phyloP scores from a whole-genome alignment of 2,329 filamentous ascomycete species.

The Nothophaeocryptopus gaeumannii region DNA sequence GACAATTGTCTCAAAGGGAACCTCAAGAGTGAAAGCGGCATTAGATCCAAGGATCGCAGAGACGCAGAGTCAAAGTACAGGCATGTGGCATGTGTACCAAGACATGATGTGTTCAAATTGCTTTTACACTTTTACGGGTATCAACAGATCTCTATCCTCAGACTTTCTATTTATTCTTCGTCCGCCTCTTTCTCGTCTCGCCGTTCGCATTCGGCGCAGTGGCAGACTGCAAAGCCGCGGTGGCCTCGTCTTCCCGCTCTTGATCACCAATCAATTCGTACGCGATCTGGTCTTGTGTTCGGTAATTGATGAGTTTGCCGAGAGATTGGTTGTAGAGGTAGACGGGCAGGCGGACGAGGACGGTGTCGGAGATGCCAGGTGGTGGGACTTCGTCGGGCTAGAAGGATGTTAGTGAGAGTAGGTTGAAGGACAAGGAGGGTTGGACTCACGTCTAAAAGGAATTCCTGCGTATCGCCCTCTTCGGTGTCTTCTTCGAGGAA shows the following conservation, averaged over 20 bases:
- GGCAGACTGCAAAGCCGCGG: slow-evolving; percentile 40
- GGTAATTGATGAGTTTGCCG: slow-evolving; percentile 43
- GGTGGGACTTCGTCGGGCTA: slow-evolving; percentile 74
- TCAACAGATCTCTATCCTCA: not conserved
- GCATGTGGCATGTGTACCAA: too few species aligned
- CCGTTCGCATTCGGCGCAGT: slow-evolving; percentile 45
- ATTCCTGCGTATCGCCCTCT: slow-evolving; percentile 79
- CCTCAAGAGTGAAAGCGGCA: too few species aligned
- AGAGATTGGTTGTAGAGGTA: slow-evolving; percentile 62
- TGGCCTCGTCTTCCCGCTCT: slow-evolving; percentile 39
- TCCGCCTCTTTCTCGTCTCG: slow-evolving; percentile 42
- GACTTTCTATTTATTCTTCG: slow-evolving; percentile 28
- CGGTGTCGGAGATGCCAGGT: slow-evolving; percentile 78
- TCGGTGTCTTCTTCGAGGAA: slow-evolving; percentile 91
- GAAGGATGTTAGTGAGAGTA: slow-evolving; percentile 4
- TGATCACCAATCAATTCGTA: slow-evolving; percentile 29
- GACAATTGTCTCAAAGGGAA: too few species aligned
- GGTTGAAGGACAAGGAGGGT: not conserved
- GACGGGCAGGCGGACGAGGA: slow-evolving; percentile 73
- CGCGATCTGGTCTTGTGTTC: slow-evolving; percentile 30
- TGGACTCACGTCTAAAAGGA: slow-evolving; percentile 75
- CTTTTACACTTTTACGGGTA: too few species aligned
- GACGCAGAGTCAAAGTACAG: too few species aligned
- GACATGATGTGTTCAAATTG: too few species aligned
- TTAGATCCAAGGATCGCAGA: too few species aligned